These are phyloP conservation scores for Talaromyces adpressus DNA, from an alignment of 495 filamentous ascomycete species.

Conservation along the genomic window DNA sequence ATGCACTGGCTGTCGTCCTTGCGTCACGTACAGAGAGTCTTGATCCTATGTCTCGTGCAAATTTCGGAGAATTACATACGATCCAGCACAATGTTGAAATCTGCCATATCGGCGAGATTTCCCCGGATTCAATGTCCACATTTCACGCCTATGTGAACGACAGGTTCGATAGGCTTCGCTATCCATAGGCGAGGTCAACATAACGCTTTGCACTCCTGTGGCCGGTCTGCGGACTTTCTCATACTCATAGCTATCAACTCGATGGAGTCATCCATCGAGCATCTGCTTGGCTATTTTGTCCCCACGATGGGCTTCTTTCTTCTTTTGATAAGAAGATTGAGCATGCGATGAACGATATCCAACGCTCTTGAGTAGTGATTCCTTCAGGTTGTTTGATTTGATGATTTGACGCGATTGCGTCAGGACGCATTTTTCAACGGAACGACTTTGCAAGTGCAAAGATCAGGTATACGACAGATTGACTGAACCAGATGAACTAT, in stretches of 20 bases:
- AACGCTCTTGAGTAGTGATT: not conserved
- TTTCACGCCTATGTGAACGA: conserved; percentile 19
- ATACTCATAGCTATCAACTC: not conserved
- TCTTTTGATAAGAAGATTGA: not conserved
- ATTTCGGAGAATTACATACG: conserved; percentile 41
- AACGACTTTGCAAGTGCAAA: not conserved
- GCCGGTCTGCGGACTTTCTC: not conserved
- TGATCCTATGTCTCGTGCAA: conserved; percentile 33
- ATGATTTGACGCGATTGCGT: not conserved
- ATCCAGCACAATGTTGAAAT: conserved; percentile 43
- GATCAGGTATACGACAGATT: not conserved
- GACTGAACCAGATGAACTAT: not conserved
- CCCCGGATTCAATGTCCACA: conserved; percentile 16
- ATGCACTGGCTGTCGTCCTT: conserved; percentile 23
- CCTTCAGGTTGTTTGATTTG: not conserved
- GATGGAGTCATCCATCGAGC: not conserved
- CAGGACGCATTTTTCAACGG: not conserved
- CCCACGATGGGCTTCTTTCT: not conserved
- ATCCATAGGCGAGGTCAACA: not conserved
- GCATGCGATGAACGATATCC: not conserved
- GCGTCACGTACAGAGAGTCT: conserved; percentile 18
- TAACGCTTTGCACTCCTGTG: not conserved
- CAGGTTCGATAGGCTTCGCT: not conserved
- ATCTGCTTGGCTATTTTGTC: not conserved
- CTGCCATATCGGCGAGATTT: conserved; percentile 25